Evolutionary conservation across 2,329 filamentous ascomycete species (phyloP).

Genomic region (Fusarium papillatum): DNA sequence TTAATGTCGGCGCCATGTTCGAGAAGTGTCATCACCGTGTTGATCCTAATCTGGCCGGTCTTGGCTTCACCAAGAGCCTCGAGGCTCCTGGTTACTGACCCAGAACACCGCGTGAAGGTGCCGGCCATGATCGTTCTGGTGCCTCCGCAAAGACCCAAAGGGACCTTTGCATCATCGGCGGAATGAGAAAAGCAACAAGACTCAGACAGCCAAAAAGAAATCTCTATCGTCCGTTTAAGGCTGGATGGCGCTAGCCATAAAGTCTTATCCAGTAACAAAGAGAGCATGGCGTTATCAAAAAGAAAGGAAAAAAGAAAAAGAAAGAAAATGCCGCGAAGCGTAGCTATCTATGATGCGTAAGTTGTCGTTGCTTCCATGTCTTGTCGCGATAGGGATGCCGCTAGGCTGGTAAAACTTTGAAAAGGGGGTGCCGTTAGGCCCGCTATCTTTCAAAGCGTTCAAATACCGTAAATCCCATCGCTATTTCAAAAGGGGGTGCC

Average conservation of each 20-base stretch:
- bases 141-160: neutral
- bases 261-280: neutral
- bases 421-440: neutral
- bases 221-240: neutral
- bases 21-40: neutral
- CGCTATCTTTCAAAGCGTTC: neutral
- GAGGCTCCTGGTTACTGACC: neutral
- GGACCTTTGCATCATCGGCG: neutral
- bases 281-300: neutral
- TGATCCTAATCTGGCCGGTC: neutral
- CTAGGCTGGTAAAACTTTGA: neutral
- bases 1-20: neutral
- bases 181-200: neutral
- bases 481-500: neutral
- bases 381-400: neutral
- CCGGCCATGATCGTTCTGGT: neutral
- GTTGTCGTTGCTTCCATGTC: neutral
- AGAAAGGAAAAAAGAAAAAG: neutral
- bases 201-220: neutral
- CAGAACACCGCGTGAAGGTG: constrained; percentile 5
- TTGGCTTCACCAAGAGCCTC: neutral
- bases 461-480: neutral
- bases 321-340: neutral
- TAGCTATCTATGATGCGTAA: neutral
- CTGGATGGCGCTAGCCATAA: neutral